Base-by-base conservation (phyloP, 768 basidiomycete genomes). In the Russula brevipes region DNA sequence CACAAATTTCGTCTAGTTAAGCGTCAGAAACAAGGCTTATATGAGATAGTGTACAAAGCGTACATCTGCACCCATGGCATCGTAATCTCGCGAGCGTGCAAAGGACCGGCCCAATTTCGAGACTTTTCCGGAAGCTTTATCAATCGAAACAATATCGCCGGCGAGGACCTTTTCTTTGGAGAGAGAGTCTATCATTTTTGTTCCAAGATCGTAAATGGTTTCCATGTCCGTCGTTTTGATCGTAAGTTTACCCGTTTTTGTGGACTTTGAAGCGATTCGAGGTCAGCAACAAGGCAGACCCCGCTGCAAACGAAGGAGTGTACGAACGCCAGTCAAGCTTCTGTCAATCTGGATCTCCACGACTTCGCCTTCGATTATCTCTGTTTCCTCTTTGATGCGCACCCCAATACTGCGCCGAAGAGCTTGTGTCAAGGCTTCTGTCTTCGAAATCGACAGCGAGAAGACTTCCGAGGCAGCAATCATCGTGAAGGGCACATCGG, bases 211-310 rank as follows among this genome's bases (percentile, higher is more conserved):
- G 73, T 99, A 99, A 38, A 99, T 89, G 5, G 97, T 98, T 78
- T 98, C 97, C 97, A 99, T 98, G 74, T 98, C 96, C 2, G 94
- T 97, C 14, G 94, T 96, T 76, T 98, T 98, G 70, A 99, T 89
- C 0, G 97, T 98, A 64, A 98, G 75, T 73, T 97, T 95, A 3
- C 96, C 97, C 2, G 97, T 98, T 77, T 98, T 98, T 4, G 94
- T 97, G 0, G 95, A 93, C 95, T 97, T 63, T 24, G 10, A 47
- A 41, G 36, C 24, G 51, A 17, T 39, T 33, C 38, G 4, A 41
- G 31, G 39, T 63, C 50, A 63, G 38, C 16, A 42, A 47, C n/a
- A 2, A 46, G 19, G 38, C 31, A 11, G 42, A 16, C 1, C 33
- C 50, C n/a, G 17, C 36, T 11, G 5, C 12, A 9, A 17, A 11